These are phyloP conservation scores for Poteriospumella lacustris DNA, from an alignment of 108 stramenopile species.

Conservation along the genomic window DNA sequence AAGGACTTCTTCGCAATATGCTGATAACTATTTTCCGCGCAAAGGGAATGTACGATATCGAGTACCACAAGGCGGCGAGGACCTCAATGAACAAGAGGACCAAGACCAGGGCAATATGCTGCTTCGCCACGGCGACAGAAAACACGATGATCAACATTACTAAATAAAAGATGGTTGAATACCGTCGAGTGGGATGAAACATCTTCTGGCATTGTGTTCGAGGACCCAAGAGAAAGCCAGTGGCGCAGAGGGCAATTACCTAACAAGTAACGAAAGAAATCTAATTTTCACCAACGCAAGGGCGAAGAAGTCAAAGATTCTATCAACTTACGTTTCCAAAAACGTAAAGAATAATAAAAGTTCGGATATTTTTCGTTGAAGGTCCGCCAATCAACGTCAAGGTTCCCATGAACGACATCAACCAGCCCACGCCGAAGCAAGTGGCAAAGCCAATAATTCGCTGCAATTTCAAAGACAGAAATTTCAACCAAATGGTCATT, in stretches of 20 bases:
- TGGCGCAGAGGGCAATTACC: conserved; percentile 50
- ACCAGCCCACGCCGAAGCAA: conserved; percentile 6
- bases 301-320: too few species aligned
- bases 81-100: conserved; percentile 45
- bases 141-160: conserved; percentile 47
- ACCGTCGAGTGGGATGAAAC: conserved; percentile 51
- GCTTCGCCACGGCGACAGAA: conserved; percentile 36
- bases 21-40: conserved; percentile 46
- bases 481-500: background rate
- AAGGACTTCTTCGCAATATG: conserved; percentile 19
- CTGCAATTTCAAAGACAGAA: background rate
- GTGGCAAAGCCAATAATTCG: conserved; percentile 1
- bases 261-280: too few species aligned
- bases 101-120: conserved; percentile 38
- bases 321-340: conserved; percentile 24
- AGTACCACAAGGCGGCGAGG: conserved; percentile 52
- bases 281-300: too few species aligned
- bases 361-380: background rate
- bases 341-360: conserved; percentile 25
- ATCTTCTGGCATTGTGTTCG: conserved; percentile 52
- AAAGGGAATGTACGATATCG: conserved; percentile 52
- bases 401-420: conserved; percentile 17
- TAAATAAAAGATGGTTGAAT: conserved; percentile 44
- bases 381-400: conserved; percentile 18
- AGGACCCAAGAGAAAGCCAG: conserved; percentile 53